Conservation (phyloP, 129 eudicot genomes). For the Chrysanthemum makinoi region DNA sequence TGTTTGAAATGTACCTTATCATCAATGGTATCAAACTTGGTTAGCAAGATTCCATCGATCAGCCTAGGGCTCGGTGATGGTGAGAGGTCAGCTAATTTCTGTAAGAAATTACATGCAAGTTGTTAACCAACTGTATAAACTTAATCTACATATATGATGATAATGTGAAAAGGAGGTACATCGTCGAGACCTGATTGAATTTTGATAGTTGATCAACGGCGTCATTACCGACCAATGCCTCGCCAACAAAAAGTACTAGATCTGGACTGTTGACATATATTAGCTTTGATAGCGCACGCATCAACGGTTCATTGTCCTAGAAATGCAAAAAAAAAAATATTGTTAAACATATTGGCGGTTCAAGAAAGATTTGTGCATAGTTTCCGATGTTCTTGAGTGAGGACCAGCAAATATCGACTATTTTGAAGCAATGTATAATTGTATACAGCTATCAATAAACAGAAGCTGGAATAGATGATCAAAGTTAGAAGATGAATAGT, state of each 20-base stretch:
- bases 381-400: neutral
- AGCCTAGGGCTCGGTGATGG: conserved; percentile 81
- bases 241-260: conserved; percentile 91
- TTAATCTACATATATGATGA: neutral
- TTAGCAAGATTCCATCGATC: conserved; percentile 97
- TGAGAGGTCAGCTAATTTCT: conserved; percentile 90
- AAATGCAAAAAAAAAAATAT: neutral
- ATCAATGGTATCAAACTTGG: conserved; percentile 96
- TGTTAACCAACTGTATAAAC: neutral
- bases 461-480: neutral
- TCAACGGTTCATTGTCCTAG: conserved; percentile 97
- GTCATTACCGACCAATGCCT: conserved; percentile 95
- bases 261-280: conserved; percentile 90
- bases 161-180: neutral
- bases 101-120: conserved; percentile 28
- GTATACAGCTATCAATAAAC: neutral
- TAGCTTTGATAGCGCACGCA: conserved; percentile 97
- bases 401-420: neutral
- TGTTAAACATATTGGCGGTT: neutral
- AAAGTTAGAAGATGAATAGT: conserved; percentile 6
- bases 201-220: conserved; percentile 97
- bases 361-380: neutral
- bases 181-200: conserved; percentile 74
- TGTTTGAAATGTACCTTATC: conserved; percentile 56
- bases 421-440: neutral